Conservation (phyloP, 2,329 filamentous ascomycete species). For the Periconia digitata region DNA sequence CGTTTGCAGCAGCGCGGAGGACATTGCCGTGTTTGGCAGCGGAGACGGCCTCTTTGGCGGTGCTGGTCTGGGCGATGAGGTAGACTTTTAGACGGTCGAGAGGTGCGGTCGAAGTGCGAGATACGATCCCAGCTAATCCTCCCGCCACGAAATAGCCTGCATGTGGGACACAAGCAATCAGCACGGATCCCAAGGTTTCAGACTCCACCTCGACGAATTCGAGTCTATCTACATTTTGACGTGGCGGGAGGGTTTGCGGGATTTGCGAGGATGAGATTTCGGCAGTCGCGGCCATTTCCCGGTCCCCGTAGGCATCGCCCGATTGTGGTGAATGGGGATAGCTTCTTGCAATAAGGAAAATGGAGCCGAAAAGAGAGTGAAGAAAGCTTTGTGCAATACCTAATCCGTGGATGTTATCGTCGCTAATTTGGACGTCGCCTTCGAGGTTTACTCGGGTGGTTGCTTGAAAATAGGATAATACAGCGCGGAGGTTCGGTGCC, state of each 20-base stretch:
- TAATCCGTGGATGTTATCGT: slow-evolving; percentile 89
- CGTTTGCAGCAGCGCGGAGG: slow-evolving; percentile 64
- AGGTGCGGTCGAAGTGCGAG: slow-evolving; percentile 91
- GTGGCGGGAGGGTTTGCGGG: slow-evolving; percentile 41
- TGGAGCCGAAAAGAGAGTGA: slow-evolving; percentile 74
- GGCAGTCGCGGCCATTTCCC: slow-evolving; percentile 29
- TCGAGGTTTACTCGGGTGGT: slow-evolving; percentile 88
- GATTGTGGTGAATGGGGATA: slow-evolving; percentile 41
- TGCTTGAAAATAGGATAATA: slow-evolving; percentile 88
- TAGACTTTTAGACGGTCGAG: slow-evolving; percentile 97
- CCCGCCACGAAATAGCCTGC: slow-evolving; percentile 98
- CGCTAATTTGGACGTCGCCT: slow-evolving; percentile 89
- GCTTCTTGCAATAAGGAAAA: slow-evolving; percentile 65
- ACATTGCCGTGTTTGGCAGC: slow-evolving; percentile 72
- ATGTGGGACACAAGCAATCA: slow-evolving; percentile 62
- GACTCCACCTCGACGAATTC: slow-evolving; percentile 28
- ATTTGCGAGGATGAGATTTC: slow-evolving; percentile 21
- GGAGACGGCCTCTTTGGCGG: slow-evolving; percentile 60
- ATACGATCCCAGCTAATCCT: slow-evolving; percentile 90
- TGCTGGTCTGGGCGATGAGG: slow-evolving; percentile 84
- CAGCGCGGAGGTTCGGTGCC: slow-evolving; percentile 72
- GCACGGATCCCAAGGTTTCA: slow-evolving; percentile 43
- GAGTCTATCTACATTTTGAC: slow-evolving; percentile 29
- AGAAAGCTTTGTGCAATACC: slow-evolving; percentile 76
- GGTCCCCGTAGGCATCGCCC: slow-evolving; percentile 23